phyloP scores from a whole-genome alignment of 139 green algal genomes.

The Diplosphaera chodatii region DNA sequence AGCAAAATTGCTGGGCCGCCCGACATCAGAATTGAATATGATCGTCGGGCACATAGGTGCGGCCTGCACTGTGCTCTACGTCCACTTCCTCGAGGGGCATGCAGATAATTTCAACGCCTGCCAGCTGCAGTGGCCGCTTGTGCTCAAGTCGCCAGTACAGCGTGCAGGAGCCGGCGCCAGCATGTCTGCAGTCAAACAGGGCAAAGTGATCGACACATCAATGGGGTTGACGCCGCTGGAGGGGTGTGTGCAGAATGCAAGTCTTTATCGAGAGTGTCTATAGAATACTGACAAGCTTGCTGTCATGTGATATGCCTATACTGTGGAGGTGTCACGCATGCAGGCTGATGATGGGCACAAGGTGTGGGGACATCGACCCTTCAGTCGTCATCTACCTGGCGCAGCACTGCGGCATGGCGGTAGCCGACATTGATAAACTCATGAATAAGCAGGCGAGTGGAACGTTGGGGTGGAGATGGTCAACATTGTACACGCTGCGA shows the following conservation, averaged over 20 bases:
- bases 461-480: too few relatives aligned
- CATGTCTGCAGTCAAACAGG: slow-evolving; percentile 62
- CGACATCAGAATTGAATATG: slow-evolving; percentile 51
- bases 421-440: slow-evolving; percentile 44
- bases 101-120: too few relatives aligned
- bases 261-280: too few relatives aligned
- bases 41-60: slow-evolving; percentile 80
- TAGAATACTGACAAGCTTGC: too few relatives aligned
- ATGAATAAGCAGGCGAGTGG: slow-evolving; percentile 76
- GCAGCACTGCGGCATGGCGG: slow-evolving; percentile 21
- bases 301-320: too few relatives aligned
- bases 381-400: slow-evolving; percentile 51
- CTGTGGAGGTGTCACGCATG: too few relatives aligned
- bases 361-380: slow-evolving; percentile 73
- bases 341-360: slow-evolving; percentile 63
- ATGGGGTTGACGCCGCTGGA: slow-evolving; percentile 84
- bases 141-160: too few relatives aligned
- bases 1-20: slow-evolving; percentile 50
- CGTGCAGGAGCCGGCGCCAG: slow-evolving; percentile 65
- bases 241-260: too few relatives aligned
- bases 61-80: too few relatives aligned
- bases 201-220: slow-evolving; percentile 68
- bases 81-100: too few relatives aligned
- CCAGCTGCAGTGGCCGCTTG: too few relatives aligned
- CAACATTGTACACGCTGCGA: too few relatives aligned